Base-by-base conservation (phyloP, 805 yeast genomes). In the Ogataea paradorogensis region DNA sequence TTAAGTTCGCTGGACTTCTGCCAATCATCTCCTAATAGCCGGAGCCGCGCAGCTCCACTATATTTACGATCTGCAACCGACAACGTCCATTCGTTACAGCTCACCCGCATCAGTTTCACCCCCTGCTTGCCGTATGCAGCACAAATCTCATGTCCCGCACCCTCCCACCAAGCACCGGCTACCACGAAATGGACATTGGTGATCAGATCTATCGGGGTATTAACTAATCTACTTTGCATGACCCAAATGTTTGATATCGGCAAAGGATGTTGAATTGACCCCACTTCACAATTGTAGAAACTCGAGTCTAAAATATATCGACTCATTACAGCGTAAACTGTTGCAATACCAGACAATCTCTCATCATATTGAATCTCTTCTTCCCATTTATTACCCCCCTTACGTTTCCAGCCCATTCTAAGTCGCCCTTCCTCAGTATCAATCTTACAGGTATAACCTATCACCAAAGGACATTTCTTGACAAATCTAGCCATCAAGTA, bases 81-180 rank as follows among this genome's bases (percentile, higher is more conserved):
- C n/a, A 56, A 43, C 0, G 87, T 73, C 80, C 89, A 81, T 1
- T 61, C 67, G 3, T 55, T 57, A 42, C 74, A 70, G 5, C 78
- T 56, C 9, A 74, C 47, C 7, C 47, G 50, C 42, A 89, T 51
- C 21, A 88, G 39, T 58, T 93, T 93, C 5, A 31, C 40, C 3
- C 78, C 93, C 64, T 91, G 98, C 4, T 47, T 61, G 0, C 90
- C 89, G 59, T 80, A 91, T 1, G 70, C 72, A 8, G 56, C 54
- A 7, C 71, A 38, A 40, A 91, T 76, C 29, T 78, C 69, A 7
- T 51, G 46, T 0, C 85, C 90, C 34, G 83, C 71, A 5, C 89
- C 78, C 49, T 93, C 98, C 95, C 97, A 88, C 97, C 97, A 90
- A 24, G 84, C 76, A 2, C 87, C 82, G 4, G 80, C 71, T 2